These are phyloP conservation scores for Exophiala alcalophila DNA, from an alignment of 2,329 filamentous ascomycete species.

Conservation along the genomic window DNA sequence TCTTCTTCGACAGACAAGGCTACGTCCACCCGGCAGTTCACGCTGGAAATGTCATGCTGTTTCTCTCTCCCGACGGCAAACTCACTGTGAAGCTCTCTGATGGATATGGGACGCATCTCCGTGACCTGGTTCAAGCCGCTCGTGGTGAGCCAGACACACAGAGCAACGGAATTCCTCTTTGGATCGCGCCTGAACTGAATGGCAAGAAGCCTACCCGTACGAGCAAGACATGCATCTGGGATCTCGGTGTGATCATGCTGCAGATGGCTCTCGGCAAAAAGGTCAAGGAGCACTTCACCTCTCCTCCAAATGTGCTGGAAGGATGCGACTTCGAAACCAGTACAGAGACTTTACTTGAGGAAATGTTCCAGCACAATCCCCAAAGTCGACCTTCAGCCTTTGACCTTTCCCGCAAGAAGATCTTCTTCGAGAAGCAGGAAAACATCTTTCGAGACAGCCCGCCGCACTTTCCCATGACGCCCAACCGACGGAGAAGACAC, in stretches of 20 bases:
- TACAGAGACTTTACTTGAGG: conserved; percentile 74
- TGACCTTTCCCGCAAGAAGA: conserved; percentile 47
- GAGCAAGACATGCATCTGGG: conserved; percentile 90
- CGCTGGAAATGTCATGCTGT: conserved; percentile 73
- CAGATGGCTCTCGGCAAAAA: conserved; percentile 92
- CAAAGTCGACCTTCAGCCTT: conserved; percentile 85
- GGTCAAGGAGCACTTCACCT: conserved; percentile 71
- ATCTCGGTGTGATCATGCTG: conserved; percentile 83
- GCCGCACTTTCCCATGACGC: conserved; percentile 12
- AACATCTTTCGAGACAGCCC: conserved; percentile 20
- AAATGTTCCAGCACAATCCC: conserved; percentile 79
- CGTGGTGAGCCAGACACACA: conserved; percentile 53
- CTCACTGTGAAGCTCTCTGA: conserved; percentile 72
- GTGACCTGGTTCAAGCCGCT: conserved; percentile 49
- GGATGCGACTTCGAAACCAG: conserved; percentile 70
- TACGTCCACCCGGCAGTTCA: conserved; percentile 82
- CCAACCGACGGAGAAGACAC: conserved; percentile 18
- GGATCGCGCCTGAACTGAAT: conserved; percentile 75
- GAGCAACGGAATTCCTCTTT: conserved; percentile 74
- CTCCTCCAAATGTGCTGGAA: conserved; percentile 54
- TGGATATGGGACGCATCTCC: conserved; percentile 48
- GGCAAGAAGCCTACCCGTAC: conserved; percentile 54
- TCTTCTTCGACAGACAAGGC: conserved; percentile 80
- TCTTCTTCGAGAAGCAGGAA: conserved; percentile 26
- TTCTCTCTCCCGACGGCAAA: conserved; percentile 65